These are phyloP conservation scores for Hypoxylon cercidicola DNA, from an alignment of 495 filamentous ascomycete genomes.

Conservation along the genomic window DNA sequence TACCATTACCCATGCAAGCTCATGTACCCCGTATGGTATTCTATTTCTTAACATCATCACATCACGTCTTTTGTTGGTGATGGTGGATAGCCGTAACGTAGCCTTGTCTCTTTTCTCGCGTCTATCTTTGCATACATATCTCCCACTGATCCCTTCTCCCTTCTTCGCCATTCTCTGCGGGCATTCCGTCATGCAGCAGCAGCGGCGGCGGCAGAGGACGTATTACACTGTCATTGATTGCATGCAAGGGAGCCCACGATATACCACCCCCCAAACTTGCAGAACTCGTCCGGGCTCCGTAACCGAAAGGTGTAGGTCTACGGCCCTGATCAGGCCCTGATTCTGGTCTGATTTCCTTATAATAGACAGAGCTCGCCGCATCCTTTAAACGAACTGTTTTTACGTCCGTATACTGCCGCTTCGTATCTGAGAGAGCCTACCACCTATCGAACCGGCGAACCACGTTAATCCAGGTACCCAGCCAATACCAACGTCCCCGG, in stretches of 20 bases:
- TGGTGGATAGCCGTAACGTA: slow-evolving; percentile 13
- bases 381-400: slow-evolving; percentile 21
- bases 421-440: slow-evolving; percentile 9
- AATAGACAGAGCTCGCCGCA: slow-evolving; percentile 36
- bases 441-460: slow-evolving; percentile 7
- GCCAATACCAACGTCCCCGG: slow-evolving; percentile 35
- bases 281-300: slow-evolving; percentile 24
- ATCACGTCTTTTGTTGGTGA: slow-evolving; percentile 6
- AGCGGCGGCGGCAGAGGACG: slow-evolving; percentile 22
- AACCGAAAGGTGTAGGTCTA: slow-evolving; percentile 21
- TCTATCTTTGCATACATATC: slow-evolving; percentile 10
- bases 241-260: slow-evolving; percentile 39
- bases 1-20: slow-evolving; percentile 1
- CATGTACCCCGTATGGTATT: not conserved
- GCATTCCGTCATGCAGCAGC: slow-evolving; percentile 33
- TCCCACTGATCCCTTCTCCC: slow-evolving; percentile 11
- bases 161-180: slow-evolving; percentile 26
- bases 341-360: slow-evolving; percentile 31
- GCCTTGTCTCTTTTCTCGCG: slow-evolving; percentile 17
- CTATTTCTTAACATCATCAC: not conserved
- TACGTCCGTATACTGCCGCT: slow-evolving; percentile 34
- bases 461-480: slow-evolving; percentile 22
- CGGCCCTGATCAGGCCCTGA: slow-evolving; percentile 25
- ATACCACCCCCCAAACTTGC: slow-evolving; percentile 31
- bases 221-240: slow-evolving; percentile 32